Base-by-base conservation (phyloP, 345 rosid species). In the Streptanthus diversifolius region DNA sequence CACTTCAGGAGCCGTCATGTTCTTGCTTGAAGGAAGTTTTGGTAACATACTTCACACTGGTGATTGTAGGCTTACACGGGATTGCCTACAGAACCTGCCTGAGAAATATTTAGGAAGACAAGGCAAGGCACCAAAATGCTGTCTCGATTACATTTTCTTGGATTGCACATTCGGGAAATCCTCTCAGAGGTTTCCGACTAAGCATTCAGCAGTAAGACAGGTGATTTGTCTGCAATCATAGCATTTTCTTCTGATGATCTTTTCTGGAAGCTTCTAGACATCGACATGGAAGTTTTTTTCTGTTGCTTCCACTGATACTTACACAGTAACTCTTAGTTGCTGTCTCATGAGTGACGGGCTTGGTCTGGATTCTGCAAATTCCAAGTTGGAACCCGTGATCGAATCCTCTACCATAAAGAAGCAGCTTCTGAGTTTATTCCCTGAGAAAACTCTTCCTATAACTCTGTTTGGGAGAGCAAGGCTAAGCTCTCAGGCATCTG, bases 1-100 rank as follows among this genome's bases (percentile, higher is more conserved):
- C 3, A 63, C 68, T 15, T 74, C 89, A 88, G 98, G 98, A 79
- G 96, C 97, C 37, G 92, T 88, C n/a, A 90, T 87, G 97, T 90
- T 88, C 85, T 80, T 93, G 82, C 90, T 93, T 74, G 92, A 90
- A 82, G 97, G 98, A 18, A 71, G 64, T 68, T 93, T 90, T 48
- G 98, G 98, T 70, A 86, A 82, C 61, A 83, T 93, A 71, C 85
- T 90, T 78, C 96, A 90, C 83, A 85, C 96, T 18, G 97, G 98
- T 80, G 97, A 93, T 80, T 88, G 96, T 80, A 86, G 97, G 83
- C 88, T 93, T 74, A 87, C 88, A 24, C 73, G 73, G 0, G 96
- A 88, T 70, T 88, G 90, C 37, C 24, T 90, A 13, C 84, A 78
- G 56, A 78, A 60, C 18, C 70, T 93, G 32, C 97, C 93, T 1